Base-by-base conservation (phyloP, 345 rosid species). In the Linum tenue region DNA sequence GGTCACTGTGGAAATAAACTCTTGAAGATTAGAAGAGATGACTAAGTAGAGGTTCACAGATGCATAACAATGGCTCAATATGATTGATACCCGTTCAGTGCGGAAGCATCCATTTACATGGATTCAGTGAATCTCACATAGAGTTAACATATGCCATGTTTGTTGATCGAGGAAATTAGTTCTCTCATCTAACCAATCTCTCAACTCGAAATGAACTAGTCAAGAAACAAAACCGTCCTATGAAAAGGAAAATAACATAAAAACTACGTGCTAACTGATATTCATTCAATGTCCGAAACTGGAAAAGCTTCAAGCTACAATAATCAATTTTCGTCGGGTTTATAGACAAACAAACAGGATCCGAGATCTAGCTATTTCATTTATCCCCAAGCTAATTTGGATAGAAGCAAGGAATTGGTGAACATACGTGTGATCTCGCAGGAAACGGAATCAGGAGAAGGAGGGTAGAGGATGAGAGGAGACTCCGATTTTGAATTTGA, bases 351-450 rank as follows among this genome's bases (percentile, higher is more conserved):
- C 39, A 56, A 10, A 2, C 5, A 64, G 39, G 16, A 0, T 36
- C 48, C 17, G 0, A 7, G 37, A 43, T 43, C 50, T 48, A 12
- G 15, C 3, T 5, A 57, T 9, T 57, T 57, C 3, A n/a, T 22
- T 16, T 17, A 11, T n/a, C 10, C 36, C 3, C 37, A 10, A 57
- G 38, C 38, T 57, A 57, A 12, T n/a, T 37, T 57, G 37, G 14
- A 7, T 5, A 9, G 12, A 57, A 31, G 0, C 38, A 57, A 56
- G 38, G 14, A 17, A 17, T 16, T 5, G 38, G 36, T 17, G 35
- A 53, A 62, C 76, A 72, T 72, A 84, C 98, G 42, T 0, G 92
- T 86, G 74, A 89, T 84, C 73, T 89, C 92, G 75, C 95, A 81
- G 60, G 92, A 85, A 35, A 64, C 14, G 53, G 73, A 72, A 75